These are phyloP conservation scores for Mercurialis annua DNA, from an alignment of 345 rosid genomes.

Conservation along the genomic window DNA sequence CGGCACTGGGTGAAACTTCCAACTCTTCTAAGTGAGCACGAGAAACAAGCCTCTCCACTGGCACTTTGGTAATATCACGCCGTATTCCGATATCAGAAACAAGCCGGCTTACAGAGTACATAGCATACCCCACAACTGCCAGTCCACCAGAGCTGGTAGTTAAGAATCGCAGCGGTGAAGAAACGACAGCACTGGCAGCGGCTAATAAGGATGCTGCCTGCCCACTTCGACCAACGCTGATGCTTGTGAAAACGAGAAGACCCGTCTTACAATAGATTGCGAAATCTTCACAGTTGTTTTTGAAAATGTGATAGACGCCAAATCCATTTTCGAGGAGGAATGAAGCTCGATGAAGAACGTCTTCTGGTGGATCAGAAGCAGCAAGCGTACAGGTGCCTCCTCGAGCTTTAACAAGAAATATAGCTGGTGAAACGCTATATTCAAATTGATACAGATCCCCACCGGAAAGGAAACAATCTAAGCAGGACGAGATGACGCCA, in stretches of 20 bases:
- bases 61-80: conserved; percentile 46
- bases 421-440: conserved; percentile 41
- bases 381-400: conserved; percentile 85
- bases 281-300: conserved; percentile 77
- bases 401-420: conserved; percentile 55
- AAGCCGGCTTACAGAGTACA: conserved; percentile 48
- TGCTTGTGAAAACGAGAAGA: conserved; percentile 39
- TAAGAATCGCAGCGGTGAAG: conserved; percentile 47
- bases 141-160: conserved; percentile 56
- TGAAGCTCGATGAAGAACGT: conserved; percentile 52
- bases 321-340: conserved; percentile 63
- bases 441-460: conserved; percentile 60
- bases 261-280: conserved; percentile 78
- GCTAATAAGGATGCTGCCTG: conserved; percentile 63
- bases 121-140: conserved; percentile 45
- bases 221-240: conserved; percentile 68
- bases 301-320: conserved; percentile 58
- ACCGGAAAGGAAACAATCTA: conserved; percentile 64
- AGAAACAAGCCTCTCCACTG: conserved; percentile 45
- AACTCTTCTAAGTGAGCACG: background rate
- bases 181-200: conserved; percentile 36
- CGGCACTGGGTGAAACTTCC: background rate
- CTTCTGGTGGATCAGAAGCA: conserved; percentile 48
- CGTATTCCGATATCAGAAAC: conserved; percentile 64
- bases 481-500: conserved; percentile 64